Conservation (phyloP, 352 stramenopile genomes). For the Pythium rhizo-oryzae region DNA sequence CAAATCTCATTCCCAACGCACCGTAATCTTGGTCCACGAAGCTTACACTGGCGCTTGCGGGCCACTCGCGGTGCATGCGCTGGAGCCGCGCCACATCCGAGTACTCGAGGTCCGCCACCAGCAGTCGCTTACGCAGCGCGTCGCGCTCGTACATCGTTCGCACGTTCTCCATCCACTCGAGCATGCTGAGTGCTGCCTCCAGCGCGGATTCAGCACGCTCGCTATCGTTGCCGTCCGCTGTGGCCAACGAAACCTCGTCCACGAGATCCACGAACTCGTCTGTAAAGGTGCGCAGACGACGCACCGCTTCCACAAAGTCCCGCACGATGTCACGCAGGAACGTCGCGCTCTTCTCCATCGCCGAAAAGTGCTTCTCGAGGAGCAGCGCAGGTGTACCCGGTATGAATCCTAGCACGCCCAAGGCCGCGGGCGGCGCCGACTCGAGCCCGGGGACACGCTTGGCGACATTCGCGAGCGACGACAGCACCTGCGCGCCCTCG, state of each 20-base stretch:
- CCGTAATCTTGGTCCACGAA: conserved; percentile 57
- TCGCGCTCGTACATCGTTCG: conserved; percentile 70
- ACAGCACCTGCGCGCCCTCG: conserved; percentile 65
- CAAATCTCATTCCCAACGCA: conserved; percentile 24
- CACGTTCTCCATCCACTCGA: conserved; percentile 83
- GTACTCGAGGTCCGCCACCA: conserved; percentile 62
- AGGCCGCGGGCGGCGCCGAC: conserved; percentile 13
- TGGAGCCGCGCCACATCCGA: conserved; percentile 42
- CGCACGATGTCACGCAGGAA: conserved; percentile 59
- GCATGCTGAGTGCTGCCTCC: conserved; percentile 26
- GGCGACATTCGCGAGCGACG: conserved; percentile 71
- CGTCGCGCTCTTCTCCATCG: conserved; percentile 62
- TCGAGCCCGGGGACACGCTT: conserved; percentile 52
- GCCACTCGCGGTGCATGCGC: conserved; percentile 49
- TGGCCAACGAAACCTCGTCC: conserved; percentile 21
- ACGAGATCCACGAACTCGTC: conserved; percentile 39
- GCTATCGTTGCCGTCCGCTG: conserved; percentile 6
- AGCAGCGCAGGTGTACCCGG: conserved; percentile 42
- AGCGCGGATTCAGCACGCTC: not conserved
- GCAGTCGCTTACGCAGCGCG: conserved; percentile 51
- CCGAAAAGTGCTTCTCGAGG: conserved; percentile 65
- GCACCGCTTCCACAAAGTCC: conserved; percentile 51
- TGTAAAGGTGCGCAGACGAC: conserved; percentile 43
- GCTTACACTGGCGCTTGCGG: conserved; percentile 34
- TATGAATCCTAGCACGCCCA: conserved; percentile 54